These are phyloP conservation scores for Tylopilus intermedius DNA, from an alignment of 768 basidiomycete genomes.

Conservation along the genomic window DNA sequence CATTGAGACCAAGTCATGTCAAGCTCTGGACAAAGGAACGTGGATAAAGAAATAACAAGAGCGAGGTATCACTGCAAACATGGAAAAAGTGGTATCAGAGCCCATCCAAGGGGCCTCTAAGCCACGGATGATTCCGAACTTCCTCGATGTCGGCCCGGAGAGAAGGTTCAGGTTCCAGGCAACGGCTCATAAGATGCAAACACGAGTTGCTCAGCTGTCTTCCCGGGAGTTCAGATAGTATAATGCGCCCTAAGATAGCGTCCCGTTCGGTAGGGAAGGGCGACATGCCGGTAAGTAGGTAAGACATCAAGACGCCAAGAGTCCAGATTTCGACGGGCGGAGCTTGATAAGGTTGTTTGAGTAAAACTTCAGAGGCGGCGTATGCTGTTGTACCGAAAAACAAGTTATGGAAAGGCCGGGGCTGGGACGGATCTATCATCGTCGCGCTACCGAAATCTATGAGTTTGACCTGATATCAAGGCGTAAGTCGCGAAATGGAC, in stretches of 20 bases:
- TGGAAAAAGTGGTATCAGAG: conserved; percentile 8
- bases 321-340: conserved; percentile 97
- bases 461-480: conserved; percentile 66
- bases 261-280: conserved; percentile 88
- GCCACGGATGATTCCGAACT: conserved; percentile 83
- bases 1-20: conserved; percentile 3
- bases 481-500: conserved; percentile 9
- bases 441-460: conserved; percentile 95
- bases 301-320: conserved; percentile 90
- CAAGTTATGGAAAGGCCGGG: conserved; percentile 63
- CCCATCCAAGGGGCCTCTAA: conserved; percentile 33
- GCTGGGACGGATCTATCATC: conserved; percentile 56
- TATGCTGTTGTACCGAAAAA: conserved; percentile 96
- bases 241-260: conserved; percentile 62
- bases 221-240: conserved; percentile 40
- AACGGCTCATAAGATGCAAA: conserved; percentile 63
- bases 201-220: conserved; percentile 42
- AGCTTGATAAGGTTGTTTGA: conserved; percentile 83
- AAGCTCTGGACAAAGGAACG: conserved; percentile 3
- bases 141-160: conserved; percentile 77
- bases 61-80: conserved; percentile 8
- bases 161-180: conserved; percentile 80
- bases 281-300: conserved; percentile 86
- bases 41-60: not conserved
- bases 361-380: conserved; percentile 90